Evolutionary conservation across 345 rosid genomes (phyloP), one percentile per base, ranked within the genome.

Genomic region (Odontarrhena argentea): DNA sequence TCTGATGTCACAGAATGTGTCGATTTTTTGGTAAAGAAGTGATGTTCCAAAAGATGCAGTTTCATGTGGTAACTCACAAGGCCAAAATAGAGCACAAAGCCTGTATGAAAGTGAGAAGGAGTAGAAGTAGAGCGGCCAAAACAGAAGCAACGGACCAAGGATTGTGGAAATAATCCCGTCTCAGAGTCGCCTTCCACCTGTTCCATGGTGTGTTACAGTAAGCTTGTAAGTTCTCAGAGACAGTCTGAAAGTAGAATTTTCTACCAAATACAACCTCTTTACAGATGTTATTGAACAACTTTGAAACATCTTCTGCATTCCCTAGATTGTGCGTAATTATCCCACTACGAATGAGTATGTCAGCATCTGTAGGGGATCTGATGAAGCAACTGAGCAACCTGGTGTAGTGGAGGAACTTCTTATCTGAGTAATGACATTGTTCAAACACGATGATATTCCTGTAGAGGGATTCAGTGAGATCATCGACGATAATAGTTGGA

Each of bases 361-460:
- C 45, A 28, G 66, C 71, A 72, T 72, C 71, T 6, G 47, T 2
- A 28, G 76, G 45, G 13, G 71, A 57, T 48, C 24, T 64, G 10
- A 65, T 72, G 22, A 72, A 42, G 37, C 58, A 72, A 42, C 65
- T 43, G 25, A 73, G 60, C 45, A 73, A 22, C 59, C 13, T 30
- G 1, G 22, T 48, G 71, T 65, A 73, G 26, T 65, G 66, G 46
- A 56, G 41, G 55, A 73, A 49, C 60, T 6, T 37, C 54, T 34
- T 65, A 22, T 72, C 46, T 5, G 37, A 40, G 52, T 10, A 56
- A 55, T 65, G 76, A 14, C 71, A 72, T 41, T 72, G 60, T 43
- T 72, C 76, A 58, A 65, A 72, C 22, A n/a, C 71, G 0, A 72
- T 57, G 47, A 72, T 64, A 65, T 72, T 65, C 42, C 71, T 56